Evolutionary conservation across 2,329 filamentous ascomycete genomes (phyloP).

Genomic region (Penicillium sp.): DNA sequence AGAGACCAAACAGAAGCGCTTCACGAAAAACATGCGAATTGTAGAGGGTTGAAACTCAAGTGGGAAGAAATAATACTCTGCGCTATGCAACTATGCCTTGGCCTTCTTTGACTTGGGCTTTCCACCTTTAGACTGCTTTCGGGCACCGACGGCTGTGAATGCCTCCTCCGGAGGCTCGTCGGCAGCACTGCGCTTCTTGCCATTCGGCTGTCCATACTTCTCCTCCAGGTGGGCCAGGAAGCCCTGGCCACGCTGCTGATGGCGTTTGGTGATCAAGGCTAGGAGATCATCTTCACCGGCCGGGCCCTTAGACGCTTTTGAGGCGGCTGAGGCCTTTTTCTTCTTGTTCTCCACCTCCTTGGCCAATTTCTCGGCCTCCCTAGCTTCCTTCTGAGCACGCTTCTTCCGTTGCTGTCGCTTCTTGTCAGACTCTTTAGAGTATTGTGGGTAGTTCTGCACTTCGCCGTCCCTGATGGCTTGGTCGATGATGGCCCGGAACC

Average conservation of each 20-base stretch:
- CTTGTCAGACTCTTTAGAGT: constrained; percentile 69
- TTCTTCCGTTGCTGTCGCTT: constrained; percentile 59
- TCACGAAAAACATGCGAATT: neutral
- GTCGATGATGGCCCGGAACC: constrained; percentile 78
- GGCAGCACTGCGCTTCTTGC: constrained; percentile 43
- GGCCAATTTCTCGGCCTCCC: constrained; percentile 71
- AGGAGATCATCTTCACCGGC: constrained; percentile 53
- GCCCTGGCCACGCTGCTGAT: constrained; percentile 58
- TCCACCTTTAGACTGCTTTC: constrained; percentile 42
- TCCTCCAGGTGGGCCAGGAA: constrained; percentile 74
- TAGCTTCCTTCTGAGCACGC: constrained; percentile 63
- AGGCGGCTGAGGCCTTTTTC: constrained; percentile 48
- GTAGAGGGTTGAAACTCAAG: too few relatives aligned
- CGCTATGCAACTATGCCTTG: constrained; percentile 17
- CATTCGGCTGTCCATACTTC: constrained; percentile 61
- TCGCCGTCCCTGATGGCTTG: constrained; percentile 69
- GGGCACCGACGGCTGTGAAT: constrained; percentile 46
- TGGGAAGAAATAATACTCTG: constrained; percentile 1
- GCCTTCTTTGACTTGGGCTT: constrained; percentile 32
- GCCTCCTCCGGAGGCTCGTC: constrained; percentile 64
- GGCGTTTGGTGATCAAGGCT: constrained; percentile 71
- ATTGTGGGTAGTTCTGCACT: constrained; percentile 65
- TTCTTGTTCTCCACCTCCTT: constrained; percentile 73
- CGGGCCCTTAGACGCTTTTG: constrained; percentile 31
- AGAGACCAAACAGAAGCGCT: neutral